Evolutionary conservation across 2,329 filamentous ascomycete genomes (phyloP).

Genomic region (Venturiaceae sp.): DNA sequence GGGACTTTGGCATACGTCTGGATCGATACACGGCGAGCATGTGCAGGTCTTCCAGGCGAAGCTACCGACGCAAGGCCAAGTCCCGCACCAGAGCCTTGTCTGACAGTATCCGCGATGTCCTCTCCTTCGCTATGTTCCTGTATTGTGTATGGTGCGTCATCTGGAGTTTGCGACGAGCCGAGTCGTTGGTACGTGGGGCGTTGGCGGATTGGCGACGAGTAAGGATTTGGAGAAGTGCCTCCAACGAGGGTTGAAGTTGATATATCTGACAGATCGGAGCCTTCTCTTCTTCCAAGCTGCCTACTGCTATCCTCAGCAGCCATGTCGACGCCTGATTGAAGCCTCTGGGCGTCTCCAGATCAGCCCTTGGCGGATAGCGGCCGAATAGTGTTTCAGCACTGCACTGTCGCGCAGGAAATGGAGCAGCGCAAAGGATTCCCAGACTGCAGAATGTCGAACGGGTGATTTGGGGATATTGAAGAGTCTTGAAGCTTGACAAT

Average conservation of each 20-base stretch:
- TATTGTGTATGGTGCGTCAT: conserved; percentile 19
- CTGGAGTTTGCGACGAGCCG: conserved; percentile 22
- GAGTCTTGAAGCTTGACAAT: background rate
- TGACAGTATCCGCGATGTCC: conserved; percentile 17
- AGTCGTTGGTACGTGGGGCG: conserved; percentile 26
- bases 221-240: conserved; percentile 13
- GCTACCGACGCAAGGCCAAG: conserved; percentile 22
- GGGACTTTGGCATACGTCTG: background rate
- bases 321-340: background rate
- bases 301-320: conserved; percentile 20
- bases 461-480: background rate
- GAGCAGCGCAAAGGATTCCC: background rate
- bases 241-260: conserved; percentile 16
- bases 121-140: conserved; percentile 20
- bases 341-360: background rate
- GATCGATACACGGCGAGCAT: conserved; percentile 5
- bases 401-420: background rate
- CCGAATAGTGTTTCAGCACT: background rate
- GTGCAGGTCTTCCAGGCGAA: background rate
- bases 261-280: conserved; percentile 18
- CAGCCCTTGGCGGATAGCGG: background rate
- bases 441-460: too few relatives aligned
- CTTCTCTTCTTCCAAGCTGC: conserved; percentile 16
- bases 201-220: conserved; percentile 14
- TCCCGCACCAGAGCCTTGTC: conserved; percentile 16